Conservation (phyloP, 176 grass and related monocot species). For the Zoysia japonica region DNA sequence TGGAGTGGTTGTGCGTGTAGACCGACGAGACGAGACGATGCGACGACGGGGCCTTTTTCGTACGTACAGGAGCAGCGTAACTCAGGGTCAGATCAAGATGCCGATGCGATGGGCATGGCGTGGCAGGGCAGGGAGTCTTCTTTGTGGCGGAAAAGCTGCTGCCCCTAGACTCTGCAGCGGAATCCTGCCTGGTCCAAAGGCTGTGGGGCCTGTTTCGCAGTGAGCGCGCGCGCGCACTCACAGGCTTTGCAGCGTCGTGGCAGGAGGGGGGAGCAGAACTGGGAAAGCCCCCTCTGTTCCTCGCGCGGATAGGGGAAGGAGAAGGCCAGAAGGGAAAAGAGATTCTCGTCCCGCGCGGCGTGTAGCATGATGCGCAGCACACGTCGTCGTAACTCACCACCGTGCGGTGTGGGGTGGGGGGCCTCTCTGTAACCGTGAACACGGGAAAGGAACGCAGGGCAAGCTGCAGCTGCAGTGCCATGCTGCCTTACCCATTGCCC, state of each 20-base stretch:
- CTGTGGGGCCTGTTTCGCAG: too few species aligned
- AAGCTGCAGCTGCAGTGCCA: neutral
- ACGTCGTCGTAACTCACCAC: too few species aligned
- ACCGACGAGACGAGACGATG: neutral
- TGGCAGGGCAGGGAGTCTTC: neutral
- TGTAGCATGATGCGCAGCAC: too few species aligned
- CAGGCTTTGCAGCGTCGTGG: neutral
- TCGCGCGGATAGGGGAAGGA: too few species aligned
- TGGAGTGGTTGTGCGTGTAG: neutral
- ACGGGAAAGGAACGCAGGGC: conserved; percentile 5
- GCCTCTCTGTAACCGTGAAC: neutral
- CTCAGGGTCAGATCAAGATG: conserved; percentile 1
- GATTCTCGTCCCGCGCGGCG: neutral
- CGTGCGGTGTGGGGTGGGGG: too few species aligned
- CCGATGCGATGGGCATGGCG: neutral
- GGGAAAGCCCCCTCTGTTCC: too few species aligned
- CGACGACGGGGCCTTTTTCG: neutral
- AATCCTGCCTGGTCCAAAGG: too few species aligned
- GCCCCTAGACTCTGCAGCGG: neutral
- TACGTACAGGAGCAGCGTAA: neutral
- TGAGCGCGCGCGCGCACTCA: too few species aligned
- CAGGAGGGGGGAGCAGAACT: too few species aligned
- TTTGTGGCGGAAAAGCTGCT: neutral
- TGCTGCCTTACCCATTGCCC: neutral
- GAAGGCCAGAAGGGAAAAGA: too few species aligned